Evolutionary conservation across 164 flowering plant species (phyloP), one percentile per base, ranked within the genome.

Genomic region (Aristolochia fimbriata): DNA sequence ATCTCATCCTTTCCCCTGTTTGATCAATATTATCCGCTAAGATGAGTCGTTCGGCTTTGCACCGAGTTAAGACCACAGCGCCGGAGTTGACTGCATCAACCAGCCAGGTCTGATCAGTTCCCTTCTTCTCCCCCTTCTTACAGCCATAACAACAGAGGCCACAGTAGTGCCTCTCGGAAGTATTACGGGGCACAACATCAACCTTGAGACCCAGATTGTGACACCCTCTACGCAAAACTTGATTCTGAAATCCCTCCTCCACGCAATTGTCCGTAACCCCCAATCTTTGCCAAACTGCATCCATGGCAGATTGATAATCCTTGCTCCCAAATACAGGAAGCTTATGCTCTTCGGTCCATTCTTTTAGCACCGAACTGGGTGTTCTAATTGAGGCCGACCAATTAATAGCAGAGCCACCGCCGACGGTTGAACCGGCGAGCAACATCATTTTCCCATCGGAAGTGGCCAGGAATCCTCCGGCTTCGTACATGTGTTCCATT

Each of bases 351-450:
- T 62, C 70, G 5, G 74, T 64, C 93, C 93, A 86, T 41, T 86
- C 84, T 58, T 57, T 65, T 27, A 76, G 72, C 17, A 86, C 77
- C 48, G 55, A 27, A 22, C 63, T 54, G 0, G 93, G 93, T 24
- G 90, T 86, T 27, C 58, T 79, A 37, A 86, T 81, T 51, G 66
- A 75, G 0, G 93, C 90, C 15, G 90, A 81, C 93, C 93, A 86
- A 71, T 86, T 86, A 41, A 86, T 71, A 4, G 83, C 87, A 15
- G 90, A 78, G 6, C 93, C 93, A 16, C 93, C 93, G 17, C 93
- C 93, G 0, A 86, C 86, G 0, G 85, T 77, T 59, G 93, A 73
- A 20, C 93, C 93, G 1, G 93, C 87, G 12, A 71, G n/a, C 6
- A 84, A 56, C 69, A 72, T n/a, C 55, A 71, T 6, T 6, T 73